Conservation (phyloP, 2,329 filamentous ascomycete genomes). For the Fusarium armeniacum region DNA sequence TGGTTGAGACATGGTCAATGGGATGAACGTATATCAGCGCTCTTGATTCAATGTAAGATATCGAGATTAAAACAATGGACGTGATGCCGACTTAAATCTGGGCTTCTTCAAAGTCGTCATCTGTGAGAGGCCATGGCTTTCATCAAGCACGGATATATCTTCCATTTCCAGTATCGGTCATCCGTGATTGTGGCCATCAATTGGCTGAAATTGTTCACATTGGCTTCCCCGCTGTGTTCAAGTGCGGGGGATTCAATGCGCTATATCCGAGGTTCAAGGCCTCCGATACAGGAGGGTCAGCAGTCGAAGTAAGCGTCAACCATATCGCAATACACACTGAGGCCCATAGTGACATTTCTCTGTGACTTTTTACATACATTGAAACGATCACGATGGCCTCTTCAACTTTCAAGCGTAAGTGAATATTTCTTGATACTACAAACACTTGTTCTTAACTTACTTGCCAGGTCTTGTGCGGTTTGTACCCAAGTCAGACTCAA, state of each 20-base stretch:
- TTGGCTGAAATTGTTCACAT: not conserved
- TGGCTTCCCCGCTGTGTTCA: not conserved
- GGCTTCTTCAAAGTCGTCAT: not conserved
- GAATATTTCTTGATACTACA: fast-evolving
- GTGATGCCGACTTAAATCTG: not conserved
- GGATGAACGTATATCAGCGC: not conserved
- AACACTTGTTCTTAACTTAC: not conserved
- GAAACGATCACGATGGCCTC: not conserved
- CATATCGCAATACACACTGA: not conserved
- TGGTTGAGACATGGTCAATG: not conserved
- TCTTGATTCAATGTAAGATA: too few species aligned
- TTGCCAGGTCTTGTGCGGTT: conserved; percentile 15
- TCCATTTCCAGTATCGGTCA: not conserved
- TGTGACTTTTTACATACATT: fast-evolving
- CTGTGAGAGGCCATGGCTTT: not conserved
- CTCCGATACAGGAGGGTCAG: conserved; percentile 22
- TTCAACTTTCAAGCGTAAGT: conserved; percentile 13
- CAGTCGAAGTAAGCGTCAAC: not conserved
- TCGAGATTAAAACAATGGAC: too few species aligned
- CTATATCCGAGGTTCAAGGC: conserved; percentile 6
- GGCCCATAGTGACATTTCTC: not conserved
- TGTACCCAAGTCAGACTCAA: conserved; percentile 11
- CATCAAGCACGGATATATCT: conserved; percentile 7
- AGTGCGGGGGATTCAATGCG: not conserved
- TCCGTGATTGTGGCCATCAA: not conserved